Evolutionary conservation across 495 filamentous ascomycete genomes (phyloP), one percentile per base, ranked within the genome.

Genomic region (Astrocystis sublimbata): DNA sequence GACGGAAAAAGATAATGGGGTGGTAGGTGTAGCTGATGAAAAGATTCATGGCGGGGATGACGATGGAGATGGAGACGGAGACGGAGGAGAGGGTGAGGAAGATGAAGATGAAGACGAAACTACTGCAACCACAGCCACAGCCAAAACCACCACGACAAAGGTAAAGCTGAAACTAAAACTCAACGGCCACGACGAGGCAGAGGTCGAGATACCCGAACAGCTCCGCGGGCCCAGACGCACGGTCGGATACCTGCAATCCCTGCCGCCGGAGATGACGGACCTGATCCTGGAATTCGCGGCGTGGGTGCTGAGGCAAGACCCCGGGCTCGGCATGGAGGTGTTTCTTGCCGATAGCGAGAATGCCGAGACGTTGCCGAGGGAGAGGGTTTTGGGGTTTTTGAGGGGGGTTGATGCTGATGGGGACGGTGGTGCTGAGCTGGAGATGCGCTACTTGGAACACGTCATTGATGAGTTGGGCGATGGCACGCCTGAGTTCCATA

Each of bases 281-380:
- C 79, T 97, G 31, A 93, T 97, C 24, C 81, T 98, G 13, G 92
- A 97, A 68, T 97, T 96, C 65, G 88, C 87, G 0, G 86, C 90
- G 64, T 98, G 94, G 94, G 92, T 94, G 0, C 67, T 98, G 23
- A 77, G 80, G 47, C 82, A 79, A 26, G 83, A 94, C 63, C 84
- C 90, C 2, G 82, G 87, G 2, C 72, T 92, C n/a, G 92, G 88
- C 15, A 96, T 99, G 93, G 92, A 97, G 60, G 81, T 98, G 4
- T 99, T 99, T 76, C 71, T 96, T 1, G 89, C 91, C 6, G 96
- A 99, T 71, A 92, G 92, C 13, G 92, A 97, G 68, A 97, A 96
- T 70, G 93, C 94, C 1, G 93, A 98, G 76, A 93, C 88, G 0
- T 71, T 98, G 5, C 92, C 93, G 6, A 81, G 94, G 49, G 79